A percentile compares a stretch with the other conserved stretches of the same genome.
phyloP scores from a whole-genome alignment of 2,329 filamentous ascomycete species.

The Fusarium newnesense region DNA sequence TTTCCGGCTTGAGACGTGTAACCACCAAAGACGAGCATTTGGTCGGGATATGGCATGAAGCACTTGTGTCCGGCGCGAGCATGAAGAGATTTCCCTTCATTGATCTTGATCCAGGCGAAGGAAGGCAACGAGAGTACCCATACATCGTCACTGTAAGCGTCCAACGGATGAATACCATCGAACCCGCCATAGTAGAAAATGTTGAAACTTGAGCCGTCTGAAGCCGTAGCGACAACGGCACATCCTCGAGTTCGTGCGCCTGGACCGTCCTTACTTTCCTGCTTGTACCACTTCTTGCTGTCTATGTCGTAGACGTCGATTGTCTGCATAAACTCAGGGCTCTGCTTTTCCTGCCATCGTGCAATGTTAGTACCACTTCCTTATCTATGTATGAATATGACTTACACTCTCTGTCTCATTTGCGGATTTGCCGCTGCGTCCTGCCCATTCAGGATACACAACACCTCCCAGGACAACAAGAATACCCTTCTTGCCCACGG shows the following conservation, averaged over 20 bases:
- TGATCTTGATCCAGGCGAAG: conserved; percentile 78
- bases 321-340: conserved; percentile 75
- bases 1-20: conserved; percentile 54
- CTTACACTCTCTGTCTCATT: conserved; percentile 50
- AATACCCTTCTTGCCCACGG: conserved; percentile 79
- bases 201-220: conserved; percentile 79
- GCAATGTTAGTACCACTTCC: conserved; percentile 1
- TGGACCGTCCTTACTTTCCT: conserved; percentile 70
- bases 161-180: conserved; percentile 57
- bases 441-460: conserved; percentile 64
- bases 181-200: conserved; percentile 89
- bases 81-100: conserved; percentile 58
- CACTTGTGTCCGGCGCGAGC: conserved; percentile 80
- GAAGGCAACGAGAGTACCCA: conserved; percentile 84
- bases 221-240: conserved; percentile 76
- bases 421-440: conserved; percentile 38
- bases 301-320: conserved; percentile 84
- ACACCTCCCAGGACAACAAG: conserved; percentile 83
- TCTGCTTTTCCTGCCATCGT: conserved; percentile 64
- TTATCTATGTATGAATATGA: neutral
- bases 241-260: conserved; percentile 74
- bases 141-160: conserved; percentile 70
- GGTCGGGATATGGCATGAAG: conserved; percentile 78
- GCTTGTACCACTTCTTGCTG: conserved; percentile 73
- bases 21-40: conserved; percentile 83